Conservation (phyloP, 805 yeast species). For the Alloascoidea hylecoeti region DNA sequence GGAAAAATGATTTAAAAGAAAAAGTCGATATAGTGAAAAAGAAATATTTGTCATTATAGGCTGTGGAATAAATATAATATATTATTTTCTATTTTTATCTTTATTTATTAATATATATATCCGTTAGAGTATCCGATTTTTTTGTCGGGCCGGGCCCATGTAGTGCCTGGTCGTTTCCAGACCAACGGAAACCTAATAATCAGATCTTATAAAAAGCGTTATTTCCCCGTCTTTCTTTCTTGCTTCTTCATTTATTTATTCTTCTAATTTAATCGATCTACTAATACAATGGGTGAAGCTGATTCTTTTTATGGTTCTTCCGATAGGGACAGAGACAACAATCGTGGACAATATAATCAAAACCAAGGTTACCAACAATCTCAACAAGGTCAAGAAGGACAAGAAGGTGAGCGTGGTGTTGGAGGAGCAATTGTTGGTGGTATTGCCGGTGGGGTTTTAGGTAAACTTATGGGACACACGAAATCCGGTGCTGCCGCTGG, state of each 20-base stretch:
- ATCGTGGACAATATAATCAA: neutral
- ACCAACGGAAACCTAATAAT: no score
- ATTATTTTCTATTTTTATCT: no score
- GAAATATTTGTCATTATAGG: no score
- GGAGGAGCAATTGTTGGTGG: constrained; percentile 1
- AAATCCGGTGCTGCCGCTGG: constrained; percentile 1
- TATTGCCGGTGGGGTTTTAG: neutral
- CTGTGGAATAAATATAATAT: no score
- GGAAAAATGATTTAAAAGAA: constrained; percentile 28
- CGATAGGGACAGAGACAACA: neutral
- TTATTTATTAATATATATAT: no score
- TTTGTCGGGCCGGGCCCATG: no score
- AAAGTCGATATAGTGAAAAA: constrained; percentile 30
- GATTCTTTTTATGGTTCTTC: neutral
- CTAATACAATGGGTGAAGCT: constrained; percentile 1
- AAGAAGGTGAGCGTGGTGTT: neutral
- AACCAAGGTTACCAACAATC: neutral
- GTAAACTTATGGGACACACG: neutral
- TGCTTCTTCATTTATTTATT: no score
- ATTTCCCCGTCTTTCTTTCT: no score
- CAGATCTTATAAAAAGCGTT: no score
- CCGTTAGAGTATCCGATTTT: no score
- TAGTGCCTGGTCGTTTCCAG: no score
- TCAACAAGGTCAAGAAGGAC: neutral
- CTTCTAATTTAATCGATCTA: no score